phyloP scores from a whole-genome alignment of 805 yeast genomes.

The Wickerhamia fluorescens region DNA sequence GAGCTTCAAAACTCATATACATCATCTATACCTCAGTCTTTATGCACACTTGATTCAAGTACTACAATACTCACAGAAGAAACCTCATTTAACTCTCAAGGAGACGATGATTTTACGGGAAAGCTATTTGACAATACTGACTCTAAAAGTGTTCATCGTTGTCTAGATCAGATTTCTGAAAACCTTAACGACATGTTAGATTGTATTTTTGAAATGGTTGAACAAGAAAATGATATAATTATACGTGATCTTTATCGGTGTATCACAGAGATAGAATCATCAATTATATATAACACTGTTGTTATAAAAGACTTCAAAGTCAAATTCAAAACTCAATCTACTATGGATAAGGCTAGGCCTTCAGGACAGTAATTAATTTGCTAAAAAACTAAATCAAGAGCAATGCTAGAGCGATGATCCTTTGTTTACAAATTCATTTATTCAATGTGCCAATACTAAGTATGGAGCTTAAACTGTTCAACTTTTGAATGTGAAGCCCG shows the following conservation, averaged over 20 bases:
- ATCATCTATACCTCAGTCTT: too few relatives aligned
- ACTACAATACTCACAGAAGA: too few relatives aligned
- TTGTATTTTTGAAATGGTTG: constrained; percentile 5
- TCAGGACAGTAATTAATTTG: too few relatives aligned
- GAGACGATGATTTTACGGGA: too few relatives aligned
- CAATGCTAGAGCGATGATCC: too few relatives aligned
- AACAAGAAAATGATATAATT: constrained; percentile 3
- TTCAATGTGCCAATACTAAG: constrained; percentile 1
- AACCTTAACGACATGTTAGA: constrained; percentile 5
- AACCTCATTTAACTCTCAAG: too few relatives aligned
- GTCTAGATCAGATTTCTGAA: constrained; percentile 1
- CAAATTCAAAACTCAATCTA: too few relatives aligned
- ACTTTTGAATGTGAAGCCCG: constrained; percentile 8
- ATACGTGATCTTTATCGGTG: constrained; percentile 1
- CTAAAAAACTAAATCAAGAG: too few relatives aligned
- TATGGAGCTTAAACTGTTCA: background rate
- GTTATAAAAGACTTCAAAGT: constrained; percentile 2
- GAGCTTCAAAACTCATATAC: too few relatives aligned
- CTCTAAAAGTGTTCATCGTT: constrained; percentile 1
- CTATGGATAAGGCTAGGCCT: too few relatives aligned
- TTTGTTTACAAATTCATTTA: background rate
- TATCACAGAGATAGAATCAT: constrained; percentile 3
- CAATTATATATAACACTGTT: constrained; percentile 6
- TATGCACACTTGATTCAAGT: too few relatives aligned
- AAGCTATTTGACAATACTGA: too few relatives aligned